Evolutionary conservation across 345 rosid genomes (phyloP), one percentile per base, ranked within the genome.

Genomic region (Populus deltoides): DNA sequence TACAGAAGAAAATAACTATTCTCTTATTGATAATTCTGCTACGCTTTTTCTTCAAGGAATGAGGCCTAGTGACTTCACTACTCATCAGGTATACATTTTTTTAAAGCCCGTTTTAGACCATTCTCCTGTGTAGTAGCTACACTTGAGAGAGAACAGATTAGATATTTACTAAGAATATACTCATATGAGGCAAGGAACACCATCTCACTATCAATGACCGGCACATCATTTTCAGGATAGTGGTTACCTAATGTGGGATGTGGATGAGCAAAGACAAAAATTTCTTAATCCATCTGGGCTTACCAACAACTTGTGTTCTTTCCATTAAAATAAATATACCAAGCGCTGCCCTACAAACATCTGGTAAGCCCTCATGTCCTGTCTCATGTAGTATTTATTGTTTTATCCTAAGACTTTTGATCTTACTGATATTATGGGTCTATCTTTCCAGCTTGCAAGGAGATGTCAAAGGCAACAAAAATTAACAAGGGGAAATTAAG

Each of bases 271-370:
- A 79, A 85, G 82, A 80, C 90, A 86, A 81, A 84, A 83, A 71
- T 67, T 84, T 85, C 80, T 74, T 35, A 88, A 77, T 83, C 77
- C 81, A 84, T 77, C 84, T 68, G 90, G 85, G 84, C 80, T 87
- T 85, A 75, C 76, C 86, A 75, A 68, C 91, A 87, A 82, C 84
- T 86, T 87, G 84, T 86, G 87, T 80, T 86, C 85, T 81, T 90
- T 90, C 83, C 84, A 83, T 83, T 89, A 81, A 84, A 82, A 41
- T 71, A 71, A 36, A 70, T 49, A 70, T 57, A 77, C 75, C 72
- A 17, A 15, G 22, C 67, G 83, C 89, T 80, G 86, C 90, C 87
- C 86, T 66, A 79, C 87, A 83, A 72, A 75, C 78, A 79, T 78
- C 73, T 79, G 78, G 86, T 85, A 75, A 83, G 81, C 79, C 80